Percentiles rank a stretch among this genome's conserved stretches.
These are phyloP conservation scores for Pseudogymnoascus pannorum DNA, from an alignment of 2,329 filamentous ascomycete species.

Conservation along the genomic window DNA sequence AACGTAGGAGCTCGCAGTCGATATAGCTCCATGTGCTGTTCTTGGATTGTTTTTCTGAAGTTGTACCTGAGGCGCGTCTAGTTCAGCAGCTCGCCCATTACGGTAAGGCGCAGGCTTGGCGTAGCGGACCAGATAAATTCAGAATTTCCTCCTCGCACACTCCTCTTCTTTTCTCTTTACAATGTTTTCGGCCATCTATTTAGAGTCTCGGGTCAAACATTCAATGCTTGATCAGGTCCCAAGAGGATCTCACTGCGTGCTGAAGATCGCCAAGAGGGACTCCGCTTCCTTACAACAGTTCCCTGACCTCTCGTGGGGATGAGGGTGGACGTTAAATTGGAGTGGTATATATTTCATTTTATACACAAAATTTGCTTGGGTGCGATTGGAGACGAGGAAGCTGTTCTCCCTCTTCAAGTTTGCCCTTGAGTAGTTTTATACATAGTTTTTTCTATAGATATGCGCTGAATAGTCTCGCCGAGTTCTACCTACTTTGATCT, in stretches of 20 bases:
- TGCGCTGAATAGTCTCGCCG: not conserved
- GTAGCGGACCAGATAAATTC: not conserved
- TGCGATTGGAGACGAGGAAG: not conserved
- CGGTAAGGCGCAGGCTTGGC: slow-evolving; percentile 6
- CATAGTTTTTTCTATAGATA: not conserved
- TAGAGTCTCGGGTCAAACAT: slow-evolving; percentile 98
- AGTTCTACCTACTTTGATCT: slow-evolving; percentile 10
- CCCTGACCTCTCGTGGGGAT: slow-evolving; percentile 50
- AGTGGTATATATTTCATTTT: slow-evolving; percentile 34
- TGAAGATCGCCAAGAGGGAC: slow-evolving; percentile 92
- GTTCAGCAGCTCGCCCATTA: not conserved
- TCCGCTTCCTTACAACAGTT: slow-evolving; percentile 66
- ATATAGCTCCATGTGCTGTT: not conserved
- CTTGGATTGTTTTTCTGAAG: not conserved
- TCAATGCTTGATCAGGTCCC: slow-evolving; percentile 93
- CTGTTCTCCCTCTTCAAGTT: not conserved
- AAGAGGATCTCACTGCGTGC: slow-evolving; percentile 78
- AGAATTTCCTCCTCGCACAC: not conserved
- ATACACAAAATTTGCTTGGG: slow-evolving; percentile 6
- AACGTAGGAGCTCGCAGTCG: not conserved
- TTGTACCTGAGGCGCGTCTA: not conserved
- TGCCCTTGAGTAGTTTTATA: not conserved
- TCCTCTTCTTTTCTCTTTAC: slow-evolving; percentile 41
- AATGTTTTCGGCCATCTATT: slow-evolving; percentile 88
- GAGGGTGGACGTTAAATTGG: slow-evolving; percentile 46